Base-by-base conservation (phyloP, 106 monocot species). In the Platanthera zijinensis region DNA sequence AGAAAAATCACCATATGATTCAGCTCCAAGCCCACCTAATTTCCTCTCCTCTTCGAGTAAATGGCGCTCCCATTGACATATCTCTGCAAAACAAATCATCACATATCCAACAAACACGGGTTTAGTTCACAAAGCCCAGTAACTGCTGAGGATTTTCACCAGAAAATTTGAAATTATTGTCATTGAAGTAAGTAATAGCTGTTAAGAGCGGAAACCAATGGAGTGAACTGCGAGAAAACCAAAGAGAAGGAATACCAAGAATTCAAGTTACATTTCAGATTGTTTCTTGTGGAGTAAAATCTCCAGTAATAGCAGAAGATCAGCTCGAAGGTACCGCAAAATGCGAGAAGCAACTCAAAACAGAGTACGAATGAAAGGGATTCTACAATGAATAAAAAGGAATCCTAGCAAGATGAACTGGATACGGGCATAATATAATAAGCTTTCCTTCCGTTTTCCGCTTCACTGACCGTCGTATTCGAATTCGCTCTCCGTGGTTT, bases 401-500 rank as follows among this genome's bases (percentile, higher is more conserved):
- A 6, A 19, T 6, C 21, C 7, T 5, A 63, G 22, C 5, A 12
- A 66, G 5, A 39, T 39, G 39, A 39, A 39, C 39, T 39, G 39
- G 39, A 3, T 39, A 3, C 39, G 1, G 39, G 39, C 39, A 39
- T 39, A 39, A 39, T 39, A 39, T 39, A 39, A 39, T 39, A 39
- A 3, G 39, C 0, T 39, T 39, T 39, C 39, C 39, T 39, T 39
- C 39, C 19, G 59, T 22, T 21, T 19, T 39, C 67, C 22, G n/a
- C 15, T 15, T 15, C 70, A 48, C 70, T 70, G 46, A 80, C 80
- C 80, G 45, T 80, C 80, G 50, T 62, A 80, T 48, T 96, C 96
- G 51, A 80, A 57, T 47, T 96, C 90, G 84, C 87, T 91, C 56
- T 90, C 93, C 15, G 82, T 85, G 69, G 80, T 78, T 18, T 82